Percentiles rank a stretch among this genome's conserved stretches.
Evolutionary conservation across 371 early-diverging fungal species (phyloP).

Genomic region (Zopfochytrium polystomum): DNA sequence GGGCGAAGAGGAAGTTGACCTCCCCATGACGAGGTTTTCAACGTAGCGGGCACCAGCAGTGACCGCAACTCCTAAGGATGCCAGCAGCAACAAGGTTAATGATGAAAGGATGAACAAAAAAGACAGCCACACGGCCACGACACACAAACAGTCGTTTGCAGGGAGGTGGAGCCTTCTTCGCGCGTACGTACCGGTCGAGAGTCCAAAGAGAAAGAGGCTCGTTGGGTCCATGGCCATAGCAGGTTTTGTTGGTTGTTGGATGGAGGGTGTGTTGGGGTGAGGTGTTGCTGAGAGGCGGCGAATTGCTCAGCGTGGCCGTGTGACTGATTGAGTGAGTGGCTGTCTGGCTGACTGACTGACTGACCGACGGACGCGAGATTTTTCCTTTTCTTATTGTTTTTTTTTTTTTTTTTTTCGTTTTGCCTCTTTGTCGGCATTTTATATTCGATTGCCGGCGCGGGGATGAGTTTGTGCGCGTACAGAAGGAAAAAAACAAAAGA

Average conservation of each 20-base stretch:
- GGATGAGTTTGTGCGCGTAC: neutral
- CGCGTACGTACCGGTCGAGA: neutral
- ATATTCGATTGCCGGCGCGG: too few species aligned
- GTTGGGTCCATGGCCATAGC: too few species aligned
- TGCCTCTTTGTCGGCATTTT: too few species aligned
- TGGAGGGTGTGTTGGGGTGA: too few species aligned
- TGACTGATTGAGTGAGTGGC: neutral
- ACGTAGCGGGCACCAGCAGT: neutral
- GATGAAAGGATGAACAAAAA: neutral
- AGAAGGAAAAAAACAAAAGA: neutral
- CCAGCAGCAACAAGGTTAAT: too few species aligned
- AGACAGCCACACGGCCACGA: neutral
- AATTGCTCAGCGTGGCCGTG: neutral
- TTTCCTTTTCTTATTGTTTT: neutral
- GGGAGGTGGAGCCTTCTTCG: neutral
- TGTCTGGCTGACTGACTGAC: neutral
- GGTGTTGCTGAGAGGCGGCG: neutral
- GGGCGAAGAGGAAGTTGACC: neutral
- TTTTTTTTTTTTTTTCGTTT: too few species aligned
- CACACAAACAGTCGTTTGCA: neutral
- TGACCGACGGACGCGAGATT: neutral
- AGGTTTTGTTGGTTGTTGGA: too few species aligned
- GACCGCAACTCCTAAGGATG: neutral
- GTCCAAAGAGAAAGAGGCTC: neutral
- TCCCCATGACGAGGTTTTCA: neutral